Evolutionary conservation across 768 basidiomycete genomes (phyloP).

Genomic region (Boletus fagicola): DNA sequence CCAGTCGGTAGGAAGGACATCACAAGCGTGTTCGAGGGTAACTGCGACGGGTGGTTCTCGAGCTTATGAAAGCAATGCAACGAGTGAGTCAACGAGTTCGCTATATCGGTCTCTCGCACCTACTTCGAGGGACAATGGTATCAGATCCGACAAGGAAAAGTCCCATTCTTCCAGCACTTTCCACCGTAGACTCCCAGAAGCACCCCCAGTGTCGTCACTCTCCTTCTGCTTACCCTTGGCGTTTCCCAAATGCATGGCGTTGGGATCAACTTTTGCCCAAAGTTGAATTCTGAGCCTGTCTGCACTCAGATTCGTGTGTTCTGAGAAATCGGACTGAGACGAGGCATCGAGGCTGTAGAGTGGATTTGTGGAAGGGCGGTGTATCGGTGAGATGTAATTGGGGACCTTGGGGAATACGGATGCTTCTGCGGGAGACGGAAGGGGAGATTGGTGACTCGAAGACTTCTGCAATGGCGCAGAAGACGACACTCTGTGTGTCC

Average conservation of each 20-base stretch:
- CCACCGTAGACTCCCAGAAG: conserved; percentile 47
- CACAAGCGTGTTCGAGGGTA: conserved; percentile 75
- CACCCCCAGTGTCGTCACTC: conserved; percentile 7
- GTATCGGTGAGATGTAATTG: conserved; percentile 76
- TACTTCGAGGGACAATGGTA: conserved; percentile 63
- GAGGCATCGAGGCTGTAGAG: conserved; percentile 59
- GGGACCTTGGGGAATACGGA: conserved; percentile 35
- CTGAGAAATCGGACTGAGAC: conserved; percentile 50
- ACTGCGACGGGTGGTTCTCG: conserved; percentile 38
- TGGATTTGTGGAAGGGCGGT: conserved; percentile 83
- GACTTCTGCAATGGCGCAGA: conserved; percentile 28
- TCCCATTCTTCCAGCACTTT: conserved; percentile 66
- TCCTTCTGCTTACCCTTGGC: conserved; percentile 50
- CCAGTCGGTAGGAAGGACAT: conserved; percentile 62
- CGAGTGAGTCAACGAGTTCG: conserved; percentile 11
- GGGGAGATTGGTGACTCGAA: conserved; percentile 25
- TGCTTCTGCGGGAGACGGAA: conserved; percentile 16
- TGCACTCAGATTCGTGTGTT: conserved; percentile 52
- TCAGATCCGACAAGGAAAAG: conserved; percentile 55
- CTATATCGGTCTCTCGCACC: conserved; percentile 25
- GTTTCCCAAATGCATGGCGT: conserved; percentile 8
- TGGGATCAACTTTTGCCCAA: conserved; percentile 48
- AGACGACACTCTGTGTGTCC: conserved; percentile 24
- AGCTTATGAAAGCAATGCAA: conserved; percentile 28
- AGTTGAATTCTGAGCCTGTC: conserved; percentile 54